These are phyloP conservation scores for Phytopythium cucurbitacearum DNA, from an alignment of 352 stramenopile genomes.

Conservation along the genomic window DNA sequence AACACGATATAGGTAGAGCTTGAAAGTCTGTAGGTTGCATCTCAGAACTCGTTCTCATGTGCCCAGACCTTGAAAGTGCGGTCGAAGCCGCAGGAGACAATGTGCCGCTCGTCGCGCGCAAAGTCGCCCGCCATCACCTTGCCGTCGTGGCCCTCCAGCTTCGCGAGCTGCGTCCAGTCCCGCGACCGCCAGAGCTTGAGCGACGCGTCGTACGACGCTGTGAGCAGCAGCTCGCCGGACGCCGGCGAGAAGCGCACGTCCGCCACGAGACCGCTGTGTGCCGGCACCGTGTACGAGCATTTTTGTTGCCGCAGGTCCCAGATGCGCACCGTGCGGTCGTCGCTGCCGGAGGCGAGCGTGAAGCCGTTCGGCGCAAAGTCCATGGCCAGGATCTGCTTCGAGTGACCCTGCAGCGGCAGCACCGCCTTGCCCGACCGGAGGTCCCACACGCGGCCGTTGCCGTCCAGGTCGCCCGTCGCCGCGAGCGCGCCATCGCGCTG, in stretches of 20 bases:
- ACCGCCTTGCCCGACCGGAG: conserved; percentile 93
- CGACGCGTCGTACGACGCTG: conserved; percentile 92
- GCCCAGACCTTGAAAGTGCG: conserved; percentile 93
- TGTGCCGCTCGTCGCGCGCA: conserved; percentile 80
- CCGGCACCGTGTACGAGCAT: conserved; percentile 90
- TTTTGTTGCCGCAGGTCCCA: conserved; percentile 95
- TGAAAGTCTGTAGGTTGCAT: neutral
- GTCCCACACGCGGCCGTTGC: conserved; percentile 95
- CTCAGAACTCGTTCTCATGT: conserved; percentile 87
- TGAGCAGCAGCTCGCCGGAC: conserved; percentile 87
- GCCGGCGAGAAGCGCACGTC: conserved; percentile 85
- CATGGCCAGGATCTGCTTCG: conserved; percentile 92
- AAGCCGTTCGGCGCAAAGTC: conserved; percentile 94
- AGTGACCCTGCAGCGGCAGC: conserved; percentile 89
- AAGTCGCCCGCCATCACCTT: conserved; percentile 95
- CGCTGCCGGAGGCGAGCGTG: conserved; percentile 91
- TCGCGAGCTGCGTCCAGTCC: conserved; percentile 90
- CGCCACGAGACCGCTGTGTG: conserved; percentile 94
- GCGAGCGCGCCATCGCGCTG: conserved; percentile 93
- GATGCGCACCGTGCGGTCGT: conserved; percentile 94
- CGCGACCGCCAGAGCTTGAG: conserved; percentile 94
- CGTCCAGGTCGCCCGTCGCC: conserved; percentile 93
- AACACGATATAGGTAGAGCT: too few species aligned
- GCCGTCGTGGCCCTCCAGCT: conserved; percentile 91
- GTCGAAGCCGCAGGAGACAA: conserved; percentile 89